phyloP scores from a whole-genome alignment of 768 basidiomycete genomes.

The Rhodotorula graminis region DNA sequence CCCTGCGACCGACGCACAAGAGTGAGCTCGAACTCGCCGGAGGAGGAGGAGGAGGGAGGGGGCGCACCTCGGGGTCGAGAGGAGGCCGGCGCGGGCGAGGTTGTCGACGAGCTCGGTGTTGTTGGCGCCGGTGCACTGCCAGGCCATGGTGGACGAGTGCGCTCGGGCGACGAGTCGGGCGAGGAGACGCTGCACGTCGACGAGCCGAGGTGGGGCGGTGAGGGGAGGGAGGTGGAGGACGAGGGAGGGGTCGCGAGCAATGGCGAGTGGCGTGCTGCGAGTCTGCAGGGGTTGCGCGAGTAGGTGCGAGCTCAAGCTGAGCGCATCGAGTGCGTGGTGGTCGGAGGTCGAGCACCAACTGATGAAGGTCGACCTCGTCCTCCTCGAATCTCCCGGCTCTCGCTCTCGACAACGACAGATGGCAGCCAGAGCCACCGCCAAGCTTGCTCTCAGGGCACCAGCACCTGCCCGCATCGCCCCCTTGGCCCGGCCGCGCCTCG shows the following conservation, averaged over 20 bases:
- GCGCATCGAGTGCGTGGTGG: too few species aligned
- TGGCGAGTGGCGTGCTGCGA: too few species aligned
- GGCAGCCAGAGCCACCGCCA: neutral
- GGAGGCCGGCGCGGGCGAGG: constrained; percentile 46
- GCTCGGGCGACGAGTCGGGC: neutral
- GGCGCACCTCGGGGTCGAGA: constrained; percentile 18
- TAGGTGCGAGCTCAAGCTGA: too few species aligned
- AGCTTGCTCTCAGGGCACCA: neutral
- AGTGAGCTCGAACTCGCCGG: too few species aligned
- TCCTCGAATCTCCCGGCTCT: too few species aligned
- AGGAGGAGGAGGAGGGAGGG: neutral
- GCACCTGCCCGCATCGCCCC: neutral
- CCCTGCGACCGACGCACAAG: too few species aligned
- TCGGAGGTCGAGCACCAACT: too few species aligned
- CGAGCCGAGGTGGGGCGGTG: neutral
- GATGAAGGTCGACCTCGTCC: too few species aligned
- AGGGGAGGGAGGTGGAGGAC: too few species aligned
- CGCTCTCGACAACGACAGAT: neutral
- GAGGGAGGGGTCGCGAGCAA: too few species aligned
- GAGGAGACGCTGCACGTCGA: neutral
- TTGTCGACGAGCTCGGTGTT: constrained; percentile 72
- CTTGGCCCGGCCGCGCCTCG: neutral
- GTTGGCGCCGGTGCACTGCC: constrained; percentile 66
- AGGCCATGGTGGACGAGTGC: constrained; percentile 59
- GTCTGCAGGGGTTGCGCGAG: too few species aligned